These are phyloP conservation scores for Geopyxis carbonaria DNA, from an alignment of 495 filamentous ascomycete species.

Conservation along the genomic window DNA sequence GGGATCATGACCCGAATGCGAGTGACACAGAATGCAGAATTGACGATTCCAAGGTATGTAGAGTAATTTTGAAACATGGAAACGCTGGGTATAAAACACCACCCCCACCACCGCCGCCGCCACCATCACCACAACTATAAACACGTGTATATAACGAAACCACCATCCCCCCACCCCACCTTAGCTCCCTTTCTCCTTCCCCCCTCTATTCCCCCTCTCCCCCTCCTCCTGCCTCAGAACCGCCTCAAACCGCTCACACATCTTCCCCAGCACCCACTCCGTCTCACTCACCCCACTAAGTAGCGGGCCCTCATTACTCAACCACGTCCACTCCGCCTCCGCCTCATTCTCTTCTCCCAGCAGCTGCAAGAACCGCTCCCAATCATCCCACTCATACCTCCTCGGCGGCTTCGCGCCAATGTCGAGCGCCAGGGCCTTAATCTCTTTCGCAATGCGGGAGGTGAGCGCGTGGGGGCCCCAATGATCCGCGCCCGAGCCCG, in stretches of 20 bases:
- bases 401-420: conserved; percentile 40
- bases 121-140: too few species aligned
- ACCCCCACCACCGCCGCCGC: too few species aligned
- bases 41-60: too few species aligned
- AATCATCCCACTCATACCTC: conserved; percentile 63
- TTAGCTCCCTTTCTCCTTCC: neutral
- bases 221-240: conserved; percentile 11
- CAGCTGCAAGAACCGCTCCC: conserved; percentile 62
- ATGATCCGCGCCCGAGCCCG: neutral
- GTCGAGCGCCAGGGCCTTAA: conserved; percentile 48
- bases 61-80: too few species aligned
- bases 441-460: conserved; percentile 37
- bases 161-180: neutral
- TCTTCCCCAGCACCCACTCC: conserved; percentile 60
- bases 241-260: conserved; percentile 37
- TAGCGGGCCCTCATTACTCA: conserved; percentile 52
- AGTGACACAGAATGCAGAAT: too few species aligned
- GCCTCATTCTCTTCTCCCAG: conserved; percentile 31
- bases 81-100: too few species aligned
- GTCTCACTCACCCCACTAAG: conserved; percentile 57
- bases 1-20: too few species aligned
- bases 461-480: conserved; percentile 14
- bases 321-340: conserved; percentile 52
- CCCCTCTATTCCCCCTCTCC: neutral
- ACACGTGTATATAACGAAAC: too few species aligned